These are phyloP conservation scores for Barnettozyma californica DNA, from an alignment of 805 yeast species.

Conservation along the genomic window DNA sequence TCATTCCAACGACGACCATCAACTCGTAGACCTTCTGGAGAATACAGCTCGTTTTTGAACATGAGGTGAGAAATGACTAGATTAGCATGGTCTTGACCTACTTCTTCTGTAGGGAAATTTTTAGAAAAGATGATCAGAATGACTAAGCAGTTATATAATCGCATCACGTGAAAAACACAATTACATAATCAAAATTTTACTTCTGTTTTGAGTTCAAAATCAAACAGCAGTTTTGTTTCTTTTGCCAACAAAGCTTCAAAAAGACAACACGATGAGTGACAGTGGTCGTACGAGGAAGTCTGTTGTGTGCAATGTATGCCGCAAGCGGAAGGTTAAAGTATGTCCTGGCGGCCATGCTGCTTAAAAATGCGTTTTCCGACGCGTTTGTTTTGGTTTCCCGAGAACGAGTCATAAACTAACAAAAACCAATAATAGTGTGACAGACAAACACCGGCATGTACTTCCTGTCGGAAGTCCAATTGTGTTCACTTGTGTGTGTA, in stretches of 20 bases:
- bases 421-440: constrained; percentile 21
- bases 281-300: constrained; percentile 21
- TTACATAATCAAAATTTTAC: not conserved
- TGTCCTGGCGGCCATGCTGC: not conserved
- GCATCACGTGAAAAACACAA: not conserved
- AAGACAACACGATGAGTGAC: constrained; percentile 1
- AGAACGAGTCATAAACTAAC: not conserved
- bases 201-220: not conserved
- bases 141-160: not conserved
- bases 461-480: constrained; percentile 23
- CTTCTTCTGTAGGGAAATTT: not conserved
- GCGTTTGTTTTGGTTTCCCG: not conserved
- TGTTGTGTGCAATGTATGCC: constrained; percentile 26
- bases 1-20: constrained; percentile 98
- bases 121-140: not conserved
- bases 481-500: constrained; percentile 22
- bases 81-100: not conserved
- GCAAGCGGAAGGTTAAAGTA: constrained; percentile 27
- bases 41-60: constrained; percentile 77
- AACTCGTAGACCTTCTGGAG: constrained; percentile 89
- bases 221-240: not conserved
- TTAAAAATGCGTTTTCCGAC: not conserved
- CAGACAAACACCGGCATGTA: constrained; percentile 23
- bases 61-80: constrained; percentile 24
- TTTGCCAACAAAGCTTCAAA: not conserved